phyloP scores from a whole-genome alignment of 2,329 filamentous ascomycete species.

The Neonectria magnoliae region DNA sequence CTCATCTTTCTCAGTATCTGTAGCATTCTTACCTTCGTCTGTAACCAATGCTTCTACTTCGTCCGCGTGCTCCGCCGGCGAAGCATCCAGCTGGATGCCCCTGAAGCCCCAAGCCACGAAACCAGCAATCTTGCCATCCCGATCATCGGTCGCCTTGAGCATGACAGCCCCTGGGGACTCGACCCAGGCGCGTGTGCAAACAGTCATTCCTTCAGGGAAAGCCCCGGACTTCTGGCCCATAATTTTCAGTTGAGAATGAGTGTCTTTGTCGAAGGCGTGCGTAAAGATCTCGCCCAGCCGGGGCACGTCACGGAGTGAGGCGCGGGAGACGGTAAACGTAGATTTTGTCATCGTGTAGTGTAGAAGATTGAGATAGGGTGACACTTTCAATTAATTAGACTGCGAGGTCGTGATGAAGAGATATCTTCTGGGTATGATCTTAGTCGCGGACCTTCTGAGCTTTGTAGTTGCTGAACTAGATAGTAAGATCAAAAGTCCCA shows the following conservation, averaged over 20 bases:
- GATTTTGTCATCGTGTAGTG: background rate
- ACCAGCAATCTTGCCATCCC: conserved; percentile 43
- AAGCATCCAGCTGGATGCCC: conserved; percentile 35
- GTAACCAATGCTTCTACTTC: no score
- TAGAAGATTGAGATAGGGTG: background rate
- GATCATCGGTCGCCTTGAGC: conserved; percentile 47
- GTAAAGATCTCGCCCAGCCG: background rate
- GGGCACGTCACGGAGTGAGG: background rate
- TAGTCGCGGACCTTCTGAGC: no score
- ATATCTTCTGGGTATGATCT: no score
- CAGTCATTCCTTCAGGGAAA: conserved; percentile 40
- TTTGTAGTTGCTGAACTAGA: background rate
- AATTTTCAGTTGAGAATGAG: conserved; percentile 51
- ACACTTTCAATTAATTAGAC: background rate
- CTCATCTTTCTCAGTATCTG: conserved; percentile 23
- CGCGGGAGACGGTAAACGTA: background rate
- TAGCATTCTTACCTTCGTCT: background rate
- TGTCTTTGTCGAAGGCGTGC: conserved; percentile 45
- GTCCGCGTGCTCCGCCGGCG: background rate
- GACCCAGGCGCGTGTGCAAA: conserved; percentile 38
- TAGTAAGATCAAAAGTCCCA: background rate
- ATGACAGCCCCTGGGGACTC: conserved; percentile 37
- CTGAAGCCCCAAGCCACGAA: conserved; percentile 46
- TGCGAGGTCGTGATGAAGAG: no score
- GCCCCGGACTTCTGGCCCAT: conserved; percentile 41